Percentiles rank a stretch among this genome's conserved stretches.
Evolutionary conservation across 768 basidiomycete species (phyloP).

Genomic region (Trametes sanguinea): DNA sequence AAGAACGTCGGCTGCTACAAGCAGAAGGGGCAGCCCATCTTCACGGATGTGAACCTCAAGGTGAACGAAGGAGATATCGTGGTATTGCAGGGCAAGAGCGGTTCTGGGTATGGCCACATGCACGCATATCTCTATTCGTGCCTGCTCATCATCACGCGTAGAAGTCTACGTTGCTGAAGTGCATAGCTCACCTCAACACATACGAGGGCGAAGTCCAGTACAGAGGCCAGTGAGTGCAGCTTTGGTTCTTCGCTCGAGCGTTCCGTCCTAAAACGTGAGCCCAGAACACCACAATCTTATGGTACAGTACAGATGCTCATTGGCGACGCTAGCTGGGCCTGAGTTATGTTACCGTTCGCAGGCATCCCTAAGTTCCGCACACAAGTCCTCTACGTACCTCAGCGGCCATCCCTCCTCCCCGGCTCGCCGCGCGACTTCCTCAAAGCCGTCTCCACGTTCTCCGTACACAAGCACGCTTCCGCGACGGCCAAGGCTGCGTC

Average conservation of each 20-base stretch:
- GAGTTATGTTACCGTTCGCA: conserved; percentile 26
- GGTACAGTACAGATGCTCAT: conserved; percentile 34
- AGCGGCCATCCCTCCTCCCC: conserved; percentile 83
- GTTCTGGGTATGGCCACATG: conserved; percentile 54
- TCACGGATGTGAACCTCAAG: conserved; percentile 59
- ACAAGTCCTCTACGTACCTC: conserved; percentile 82
- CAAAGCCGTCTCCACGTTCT: conserved; percentile 52
- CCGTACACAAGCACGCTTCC: conserved; percentile 38
- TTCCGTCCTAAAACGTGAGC: conserved; percentile 1
- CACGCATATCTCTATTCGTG: too few relatives aligned
- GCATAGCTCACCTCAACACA: conserved; percentile 75
- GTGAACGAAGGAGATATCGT: conserved; percentile 76
- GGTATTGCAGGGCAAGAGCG: conserved; percentile 78
- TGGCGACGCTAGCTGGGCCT: too few relatives aligned
- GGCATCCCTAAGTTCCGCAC: conserved; percentile 81
- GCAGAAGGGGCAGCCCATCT: conserved; percentile 51
- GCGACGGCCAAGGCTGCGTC: conserved; percentile 28
- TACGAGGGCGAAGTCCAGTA: conserved; percentile 68
- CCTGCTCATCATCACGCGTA: conserved; percentile 10
- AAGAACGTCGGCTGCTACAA: conserved; percentile 51
- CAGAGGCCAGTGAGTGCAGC: conserved; percentile 59
- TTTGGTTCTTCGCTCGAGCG: neutral
- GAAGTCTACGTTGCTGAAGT: conserved; percentile 82
- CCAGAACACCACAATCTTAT: conserved; percentile 51
- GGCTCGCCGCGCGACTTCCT: conserved; percentile 80